Base-by-base conservation (phyloP, 225 moss, liverwort and hornwort species). In the Lunularia cruciata region DNA sequence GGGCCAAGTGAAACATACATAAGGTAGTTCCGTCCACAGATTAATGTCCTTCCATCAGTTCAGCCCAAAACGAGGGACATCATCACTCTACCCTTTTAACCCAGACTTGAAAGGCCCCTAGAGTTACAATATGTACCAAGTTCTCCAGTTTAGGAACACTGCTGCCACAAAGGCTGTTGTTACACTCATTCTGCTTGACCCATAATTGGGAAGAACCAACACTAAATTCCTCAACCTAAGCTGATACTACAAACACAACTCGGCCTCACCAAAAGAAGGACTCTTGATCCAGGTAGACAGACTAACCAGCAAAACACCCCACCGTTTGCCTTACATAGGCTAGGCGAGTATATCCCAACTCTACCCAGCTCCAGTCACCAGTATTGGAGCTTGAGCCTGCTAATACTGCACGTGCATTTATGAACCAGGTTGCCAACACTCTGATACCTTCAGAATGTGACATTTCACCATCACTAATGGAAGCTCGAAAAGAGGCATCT, bases 271-370 rank as follows among this genome's bases (percentile, higher is more conserved):
- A 87, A 78, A 85, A 83, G 82, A 77, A 55, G 72, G 47, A 59
- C 70, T 58, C 72, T 70, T 83, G 81, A 94, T 87, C 91, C 89
- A 88, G 86, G 88, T 85, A 81, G 80, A 87, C 87, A 86, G 87
- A 91, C 87, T 91, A 89, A 91, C 94, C 91, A 89, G 87, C 81
- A 76, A 78, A 83, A 91, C 81, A 87, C 77, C 87, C 72, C 81
- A 89, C 71, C 77, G 76, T 60, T 78, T 72, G 83, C 84, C 80
- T 83, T 70, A 82, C 68, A 76, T 63, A 84, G 79, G 81, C 79
- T 83, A 86, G 59, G 69, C 75, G 75, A 73, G n/a, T n/a, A 79
- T 74, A 73, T 76, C 69, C 69, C 58, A 59, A 77, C 57, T 67
- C 81, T 71, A 62, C 77, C 61, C 64, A 71, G 81, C 81, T 77